These are phyloP conservation scores for Bruguiera gymnorhiza DNA, from an alignment of 345 rosid genomes.

Conservation along the genomic window DNA sequence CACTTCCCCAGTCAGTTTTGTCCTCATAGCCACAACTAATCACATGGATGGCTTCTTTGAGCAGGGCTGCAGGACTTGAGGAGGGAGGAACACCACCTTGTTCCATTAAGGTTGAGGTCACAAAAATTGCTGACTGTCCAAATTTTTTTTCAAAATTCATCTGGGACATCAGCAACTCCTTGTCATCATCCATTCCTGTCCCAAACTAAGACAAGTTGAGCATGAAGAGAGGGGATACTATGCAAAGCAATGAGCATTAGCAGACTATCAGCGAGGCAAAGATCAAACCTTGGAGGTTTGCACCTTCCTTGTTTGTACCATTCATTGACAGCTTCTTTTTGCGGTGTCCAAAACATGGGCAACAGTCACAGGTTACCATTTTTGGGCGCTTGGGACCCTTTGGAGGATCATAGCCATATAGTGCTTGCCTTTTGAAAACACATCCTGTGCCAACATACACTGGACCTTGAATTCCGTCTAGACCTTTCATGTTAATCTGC, in stretches of 20 bases:
- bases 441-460: conserved; percentile 38
- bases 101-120: conserved; percentile 92
- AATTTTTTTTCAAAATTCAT: conserved; percentile 92
- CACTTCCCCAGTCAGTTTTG: conserved; percentile 97
- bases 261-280: background rate
- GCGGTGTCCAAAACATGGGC: conserved; percentile 90
- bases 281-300: conserved; percentile 55
- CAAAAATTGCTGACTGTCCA: conserved; percentile 87
- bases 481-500: conserved; percentile 40
- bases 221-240: background rate
- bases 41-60: conserved; percentile 98
- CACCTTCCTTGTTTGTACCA: conserved; percentile 45
- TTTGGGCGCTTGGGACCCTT: conserved; percentile 65
- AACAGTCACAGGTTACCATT: conserved; percentile 94
- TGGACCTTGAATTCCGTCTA: conserved; percentile 36
- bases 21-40: conserved; percentile 97
- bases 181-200: conserved; percentile 62
- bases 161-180: conserved; percentile 79
- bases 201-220: background rate
- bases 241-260: background rate
- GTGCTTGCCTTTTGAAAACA: conserved; percentile 30
- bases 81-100: conserved; percentile 97
- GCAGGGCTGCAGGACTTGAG: conserved; percentile 88
- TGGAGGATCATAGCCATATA: conserved; percentile 31
- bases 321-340: conserved; percentile 55